Evolutionary conservation across 257 asterid genomes (phyloP).

Genomic region (Rhazya stricta): DNA sequence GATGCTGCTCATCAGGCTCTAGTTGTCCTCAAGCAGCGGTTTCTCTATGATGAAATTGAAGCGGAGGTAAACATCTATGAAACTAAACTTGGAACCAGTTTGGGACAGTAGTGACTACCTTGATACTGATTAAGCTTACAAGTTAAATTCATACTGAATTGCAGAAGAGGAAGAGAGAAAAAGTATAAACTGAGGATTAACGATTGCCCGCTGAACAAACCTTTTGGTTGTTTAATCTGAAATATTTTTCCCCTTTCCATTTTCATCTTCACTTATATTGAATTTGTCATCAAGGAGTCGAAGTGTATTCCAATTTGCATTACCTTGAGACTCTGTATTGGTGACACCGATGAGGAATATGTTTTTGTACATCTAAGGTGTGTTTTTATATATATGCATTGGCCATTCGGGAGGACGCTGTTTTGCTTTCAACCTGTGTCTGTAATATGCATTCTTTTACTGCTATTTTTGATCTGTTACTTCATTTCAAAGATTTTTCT

Average conservation of each 20-base stretch:
- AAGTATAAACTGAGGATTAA: not conserved
- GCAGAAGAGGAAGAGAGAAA: not conserved
- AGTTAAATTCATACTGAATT: not conserved
- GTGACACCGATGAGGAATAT: not conserved
- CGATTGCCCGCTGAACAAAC: not conserved
- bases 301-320: not conserved
- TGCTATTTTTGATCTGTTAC: not conserved
- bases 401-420: not conserved
- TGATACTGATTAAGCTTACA: not conserved
- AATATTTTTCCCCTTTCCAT: no score
- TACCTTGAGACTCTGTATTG: not conserved
- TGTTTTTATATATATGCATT: not conserved
- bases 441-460: not conserved
- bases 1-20: conserved; percentile 98
- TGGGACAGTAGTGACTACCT: not conserved
- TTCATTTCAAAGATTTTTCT: not conserved
- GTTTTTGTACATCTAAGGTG: not conserved
- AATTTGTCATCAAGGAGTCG: not conserved
- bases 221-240: not conserved
- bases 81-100: not conserved
- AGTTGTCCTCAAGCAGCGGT: conserved; percentile 89
- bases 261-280: not conserved
- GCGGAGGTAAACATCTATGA: conserved; percentile 72
- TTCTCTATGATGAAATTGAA: conserved; percentile 96
- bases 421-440: not conserved